Base-by-base conservation (phyloP, 148 eudicot species). In the Talinum fruticosum region DNA sequence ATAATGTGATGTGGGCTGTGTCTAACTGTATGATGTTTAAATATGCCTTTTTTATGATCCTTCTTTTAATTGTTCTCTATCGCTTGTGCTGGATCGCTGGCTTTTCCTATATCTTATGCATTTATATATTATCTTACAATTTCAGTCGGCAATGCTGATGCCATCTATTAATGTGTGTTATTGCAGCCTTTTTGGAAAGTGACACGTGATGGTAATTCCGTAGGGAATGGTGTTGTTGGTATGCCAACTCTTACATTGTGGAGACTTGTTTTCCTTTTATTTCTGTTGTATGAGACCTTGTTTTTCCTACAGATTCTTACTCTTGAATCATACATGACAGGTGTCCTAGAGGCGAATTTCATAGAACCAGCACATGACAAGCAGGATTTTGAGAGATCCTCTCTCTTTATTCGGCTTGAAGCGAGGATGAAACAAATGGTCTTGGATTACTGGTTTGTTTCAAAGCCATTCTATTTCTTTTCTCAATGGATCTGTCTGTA, bases 301-400 rank as follows among this genome's bases (percentile, higher is more conserved):
- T 77, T 34, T 81, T 26, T 66, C 34, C 71, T 4, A 75, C 18
- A 73, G 61, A 70, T 24, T 30, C 83, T 82, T 49, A 79, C 74
- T 37, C 16, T 21, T 19, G 32, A 29, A 66, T 38, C 66, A 64
- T 83, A 72, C 78, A 24, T 73, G 35, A 16, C 77, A 95, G 99
- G 99, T 75, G 92, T 93, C 72, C 94, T 93, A 81, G 99, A 96
- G 84, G 94, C 99, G 62, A 96, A 96, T 86, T 96, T 96, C 74
- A 93, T 96, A 77, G 92, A 96, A 84, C 97, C 99, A 65, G 97
- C 99, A 24, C 99, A 96, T 80, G 99, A 96, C 89, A 96, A 96
- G 86, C 99, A 96, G 85, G 99, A 96, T 81, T 96, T 96, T 84
- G 99, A 96, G 88, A 89, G 95, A 78, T 93, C 99, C 35, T 79